Base-by-base conservation (phyloP, 116 monocot genomes). In the Trichopus zeylanicus region DNA sequence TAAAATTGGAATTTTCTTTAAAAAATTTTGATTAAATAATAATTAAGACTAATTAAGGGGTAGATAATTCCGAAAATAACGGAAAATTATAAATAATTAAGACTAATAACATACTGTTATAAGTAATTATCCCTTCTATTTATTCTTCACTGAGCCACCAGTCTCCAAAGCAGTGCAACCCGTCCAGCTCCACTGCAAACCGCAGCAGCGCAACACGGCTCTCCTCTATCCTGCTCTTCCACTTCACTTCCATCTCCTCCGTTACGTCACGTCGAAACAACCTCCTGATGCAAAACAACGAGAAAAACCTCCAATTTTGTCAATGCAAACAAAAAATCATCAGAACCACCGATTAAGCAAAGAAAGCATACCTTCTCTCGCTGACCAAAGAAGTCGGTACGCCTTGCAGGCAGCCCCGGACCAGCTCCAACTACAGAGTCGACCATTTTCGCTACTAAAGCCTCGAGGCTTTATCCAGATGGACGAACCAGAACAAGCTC, bases 121-220 rank as follows among this genome's bases (percentile, higher is more conserved):
- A n/a, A n/a, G n/a, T n/a, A n/a, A n/a, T n/a, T n/a, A n/a, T n/a
- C n/a, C n/a, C n/a, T n/a, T n/a, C n/a, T n/a, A n/a, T n/a, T 19
- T 16, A 48, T 48, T 6, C 6, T 16, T 49, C 22, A 49, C 8
- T 49, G 49, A 49, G 10, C 24, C 22, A 51, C 21, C 21, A 51
- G 10, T 20, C 22, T 10, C 22, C 51, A 22, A 51, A 51, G 51
- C 51, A 51, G 20, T 51, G 20, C 51, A 51, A 24, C 1, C 51
- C 51, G 22, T 51, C 51, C 51, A 51, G 22, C 51, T 51, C 24
- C 51, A 51, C 19, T 24, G 51, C 22, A 23, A 51, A 51, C 15
- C 51, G 51, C 19, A 22, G 51, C 35, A 35, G 5, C 0, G 9
- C 51, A 16, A 20, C 5, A 20, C 22, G 5, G 22, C 51, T 42